Conservation (phyloP, 208 protist species). For the Angomonas deanei region DNA sequence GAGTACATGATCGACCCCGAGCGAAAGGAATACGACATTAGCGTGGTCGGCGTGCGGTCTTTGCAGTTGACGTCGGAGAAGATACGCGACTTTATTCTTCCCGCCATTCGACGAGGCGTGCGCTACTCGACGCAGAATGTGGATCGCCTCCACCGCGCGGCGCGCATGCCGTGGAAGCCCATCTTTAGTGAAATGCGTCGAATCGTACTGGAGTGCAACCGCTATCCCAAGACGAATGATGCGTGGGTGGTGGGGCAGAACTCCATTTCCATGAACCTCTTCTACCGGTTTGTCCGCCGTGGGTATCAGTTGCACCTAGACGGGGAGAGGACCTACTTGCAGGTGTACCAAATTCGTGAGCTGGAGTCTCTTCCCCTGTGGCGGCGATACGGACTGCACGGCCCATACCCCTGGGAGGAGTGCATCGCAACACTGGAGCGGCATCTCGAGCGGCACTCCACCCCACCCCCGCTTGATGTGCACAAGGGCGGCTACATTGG, state of each 20-base stretch:
- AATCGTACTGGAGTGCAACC: slow-evolving; percentile 64
- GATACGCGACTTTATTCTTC: slow-evolving; percentile 54
- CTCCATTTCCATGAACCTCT: slow-evolving; percentile 64
- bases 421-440: slow-evolving; percentile 46
- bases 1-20: slow-evolving; percentile 81
- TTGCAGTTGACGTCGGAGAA: slow-evolving; percentile 51
- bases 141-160: slow-evolving; percentile 55
- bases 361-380: slow-evolving; percentile 63
- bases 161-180: slow-evolving; percentile 59
- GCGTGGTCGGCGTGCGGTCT: slow-evolving; percentile 57
- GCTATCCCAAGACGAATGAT: slow-evolving; percentile 79
- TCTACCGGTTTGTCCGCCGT: slow-evolving; percentile 62
- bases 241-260: slow-evolving; percentile 70
- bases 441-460: slow-evolving; percentile 8
- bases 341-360: slow-evolving; percentile 65
- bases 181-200: slow-evolving; percentile 65
- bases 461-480: slow-evolving; percentile 50
- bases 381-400: slow-evolving; percentile 54
- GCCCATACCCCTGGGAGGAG: slow-evolving; percentile 73
- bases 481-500: slow-evolving; percentile 81
- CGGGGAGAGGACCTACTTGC: slow-evolving; percentile 41
- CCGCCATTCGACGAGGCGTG: slow-evolving; percentile 65
- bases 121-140: slow-evolving; percentile 56
- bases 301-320: slow-evolving; percentile 46
- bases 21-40: slow-evolving; percentile 66